phyloP scores from a whole-genome alignment of 192 early-diverging fungal species.

The Coemansia sp. region DNA sequence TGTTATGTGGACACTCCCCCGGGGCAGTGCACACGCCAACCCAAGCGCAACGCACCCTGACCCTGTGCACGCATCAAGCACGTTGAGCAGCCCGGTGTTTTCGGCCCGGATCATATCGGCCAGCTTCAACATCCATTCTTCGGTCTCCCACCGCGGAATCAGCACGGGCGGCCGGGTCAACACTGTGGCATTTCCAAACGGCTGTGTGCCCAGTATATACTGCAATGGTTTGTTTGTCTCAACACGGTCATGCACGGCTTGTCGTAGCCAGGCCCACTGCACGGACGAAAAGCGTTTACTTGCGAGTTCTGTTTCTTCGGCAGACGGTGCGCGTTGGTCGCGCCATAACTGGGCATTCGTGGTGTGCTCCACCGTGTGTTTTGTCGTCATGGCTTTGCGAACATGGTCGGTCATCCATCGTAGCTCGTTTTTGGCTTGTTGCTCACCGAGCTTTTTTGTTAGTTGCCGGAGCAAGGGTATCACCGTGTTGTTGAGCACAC shows the following conservation, averaged over 20 bases:
- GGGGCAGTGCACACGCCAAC: slow-evolving; percentile 61
- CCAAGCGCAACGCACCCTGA: slow-evolving; percentile 81
- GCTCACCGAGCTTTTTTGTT: slow-evolving; percentile 27
- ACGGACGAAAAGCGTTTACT: slow-evolving; percentile 24
- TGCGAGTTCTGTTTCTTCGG: slow-evolving; percentile 24
- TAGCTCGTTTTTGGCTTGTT: slow-evolving; percentile 45
- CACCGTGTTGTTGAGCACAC: slow-evolving; percentile 40
- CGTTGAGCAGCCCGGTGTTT: slow-evolving; percentile 51
- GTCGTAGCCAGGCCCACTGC: slow-evolving; percentile 53
- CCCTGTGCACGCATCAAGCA: slow-evolving; percentile 88
- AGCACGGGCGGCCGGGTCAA: slow-evolving; percentile 69
- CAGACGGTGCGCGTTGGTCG: slow-evolving; percentile 31
- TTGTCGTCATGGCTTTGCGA: slow-evolving; percentile 12
- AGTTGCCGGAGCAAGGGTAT: slow-evolving; percentile 34
- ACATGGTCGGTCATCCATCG: slow-evolving; percentile 44
- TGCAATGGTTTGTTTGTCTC: slow-evolving; percentile 80
- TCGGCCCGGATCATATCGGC: slow-evolving; percentile 47
- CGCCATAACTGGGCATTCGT: slow-evolving; percentile 39
- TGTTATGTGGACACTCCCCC: slow-evolving; percentile 45
- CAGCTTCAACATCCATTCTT: slow-evolving; percentile 81
- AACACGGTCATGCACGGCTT: slow-evolving; percentile 59
- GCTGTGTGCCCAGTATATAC: slow-evolving; percentile 87
- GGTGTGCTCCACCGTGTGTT: neutral
- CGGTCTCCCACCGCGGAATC: slow-evolving; percentile 93
- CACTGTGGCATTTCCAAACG: slow-evolving; percentile 79